Evolutionary conservation across 2,329 filamentous ascomycete species (phyloP).

Genomic region (Arthrobotrys sphaeroides): DNA sequence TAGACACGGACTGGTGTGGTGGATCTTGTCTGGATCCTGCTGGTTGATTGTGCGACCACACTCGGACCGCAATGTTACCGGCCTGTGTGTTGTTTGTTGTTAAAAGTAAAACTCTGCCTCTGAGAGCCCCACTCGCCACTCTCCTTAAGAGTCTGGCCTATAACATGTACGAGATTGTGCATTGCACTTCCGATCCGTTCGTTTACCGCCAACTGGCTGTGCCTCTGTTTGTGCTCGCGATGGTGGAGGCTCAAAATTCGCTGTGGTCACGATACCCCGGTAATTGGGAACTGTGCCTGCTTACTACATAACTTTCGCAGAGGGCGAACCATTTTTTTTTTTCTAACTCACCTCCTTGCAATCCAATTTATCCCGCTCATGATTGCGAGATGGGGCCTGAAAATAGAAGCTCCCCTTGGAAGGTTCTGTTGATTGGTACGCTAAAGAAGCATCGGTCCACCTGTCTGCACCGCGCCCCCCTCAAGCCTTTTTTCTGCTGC

Average conservation of each 20-base stretch:
- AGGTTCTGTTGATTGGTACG: neutral
- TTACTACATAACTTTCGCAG: conserved; percentile 35
- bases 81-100: no score
- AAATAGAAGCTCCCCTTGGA: conserved; percentile 4
- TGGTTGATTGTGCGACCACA: no score
- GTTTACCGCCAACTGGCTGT: conserved; percentile 8
- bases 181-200: neutral
- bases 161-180: no score
- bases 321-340: no score
- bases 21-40: neutral
- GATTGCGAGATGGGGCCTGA: conserved; percentile 13
- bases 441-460: neutral
- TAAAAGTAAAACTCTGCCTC: no score
- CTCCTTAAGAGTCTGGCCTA: no score
- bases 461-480: neutral
- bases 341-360: neutral
- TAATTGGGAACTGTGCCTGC: neutral
- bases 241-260: neutral
- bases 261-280: neutral
- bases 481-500: neutral
- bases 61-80: no score
- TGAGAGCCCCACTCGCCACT: no score
- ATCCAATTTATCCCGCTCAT: neutral
- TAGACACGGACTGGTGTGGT: neutral
- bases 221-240: neutral